Base-by-base conservation (phyloP, 2,329 filamentous ascomycete species). In the Rutstroemia sydowiana region DNA sequence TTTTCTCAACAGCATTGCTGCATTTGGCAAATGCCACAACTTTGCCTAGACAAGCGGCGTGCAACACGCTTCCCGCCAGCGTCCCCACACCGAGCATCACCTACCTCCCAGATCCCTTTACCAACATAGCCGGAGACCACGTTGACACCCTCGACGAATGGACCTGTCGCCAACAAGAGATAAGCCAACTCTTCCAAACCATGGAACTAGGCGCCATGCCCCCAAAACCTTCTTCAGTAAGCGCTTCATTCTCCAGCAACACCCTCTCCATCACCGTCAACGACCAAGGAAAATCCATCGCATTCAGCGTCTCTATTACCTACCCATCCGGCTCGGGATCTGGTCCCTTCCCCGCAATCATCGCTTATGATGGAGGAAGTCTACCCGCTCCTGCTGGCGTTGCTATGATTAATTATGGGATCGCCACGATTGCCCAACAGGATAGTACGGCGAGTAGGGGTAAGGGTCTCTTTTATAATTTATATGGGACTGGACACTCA, bases 341-440 rank as follows among this genome's bases (percentile, higher is more conserved):
- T 30, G 71, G 69, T 4, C 76, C 77, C 2, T 75, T 74, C 61
- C 76, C 78, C 6, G 78, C 77, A 54, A 76, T 83, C 64, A 79
- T 82, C 59, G 73, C 73, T 48, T 76, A 77, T 57, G 79, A 77
- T 39, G 75, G 69, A 36, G 66, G 73, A 7, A 78, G 73, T 55
- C 70, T 84, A 45, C 78, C 79, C 14, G 70, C 79, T 45, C 78
- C 78, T 1, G 68, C 66, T 32, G 73, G 68, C 45, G 74, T 84
- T 26, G 79, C 75, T 34, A 77, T 73, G 51, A 78, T 83, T 61
- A 76, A 69, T 56, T 82, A 82, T 67, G 72, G 73, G 66, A 82
- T 82, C 65, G 74, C 80, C 61, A 71, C 73, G 26, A 77, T 83
- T 53, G 80, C 72, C 20, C 70, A 71, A 18, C 78, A 84, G 67